phyloP scores from a whole-genome alignment of 805 yeast species.

The Diddensiella caesifluorescens region DNA sequence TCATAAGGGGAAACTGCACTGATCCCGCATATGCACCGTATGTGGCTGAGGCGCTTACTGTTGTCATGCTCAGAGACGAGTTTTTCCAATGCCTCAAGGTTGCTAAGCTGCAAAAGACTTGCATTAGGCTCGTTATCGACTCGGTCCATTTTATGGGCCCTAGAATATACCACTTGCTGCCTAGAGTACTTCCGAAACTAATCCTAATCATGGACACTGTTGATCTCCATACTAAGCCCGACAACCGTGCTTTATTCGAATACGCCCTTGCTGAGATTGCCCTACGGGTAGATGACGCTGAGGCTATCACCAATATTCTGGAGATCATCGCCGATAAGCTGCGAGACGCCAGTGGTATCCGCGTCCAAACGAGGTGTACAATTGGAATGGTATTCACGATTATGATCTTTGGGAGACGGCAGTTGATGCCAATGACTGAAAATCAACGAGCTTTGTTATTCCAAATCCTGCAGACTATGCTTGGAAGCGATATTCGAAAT shows the following conservation, averaged over 20 bases:
- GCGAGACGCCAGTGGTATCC: background rate
- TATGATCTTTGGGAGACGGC: background rate
- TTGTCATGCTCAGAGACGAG: background rate
- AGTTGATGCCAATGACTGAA: background rate
- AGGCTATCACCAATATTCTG: background rate
- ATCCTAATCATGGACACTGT: background rate
- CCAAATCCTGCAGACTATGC: background rate
- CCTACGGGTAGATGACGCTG: background rate
- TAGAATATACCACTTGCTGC: background rate
- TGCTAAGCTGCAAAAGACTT: background rate
- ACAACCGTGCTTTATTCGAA: background rate
- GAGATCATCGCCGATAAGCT: background rate
- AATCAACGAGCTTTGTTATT: background rate
- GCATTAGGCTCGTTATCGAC: background rate
- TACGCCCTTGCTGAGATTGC: background rate
- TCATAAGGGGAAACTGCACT: slow-evolving; percentile 1
- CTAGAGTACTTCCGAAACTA: background rate
- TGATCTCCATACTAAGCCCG: background rate
- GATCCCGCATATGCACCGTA: background rate
- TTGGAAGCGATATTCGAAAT: background rate
- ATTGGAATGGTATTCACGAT: background rate
- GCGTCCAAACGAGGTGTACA: background rate
- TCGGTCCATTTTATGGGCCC: slow-evolving; percentile 1
- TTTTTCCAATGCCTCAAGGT: background rate
- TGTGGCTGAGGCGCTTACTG: background rate